Percentiles rank a stretch among this genome's conserved stretches.
Conservation (phyloP, 345 rosid species). For the Excoecaria agallocha region DNA sequence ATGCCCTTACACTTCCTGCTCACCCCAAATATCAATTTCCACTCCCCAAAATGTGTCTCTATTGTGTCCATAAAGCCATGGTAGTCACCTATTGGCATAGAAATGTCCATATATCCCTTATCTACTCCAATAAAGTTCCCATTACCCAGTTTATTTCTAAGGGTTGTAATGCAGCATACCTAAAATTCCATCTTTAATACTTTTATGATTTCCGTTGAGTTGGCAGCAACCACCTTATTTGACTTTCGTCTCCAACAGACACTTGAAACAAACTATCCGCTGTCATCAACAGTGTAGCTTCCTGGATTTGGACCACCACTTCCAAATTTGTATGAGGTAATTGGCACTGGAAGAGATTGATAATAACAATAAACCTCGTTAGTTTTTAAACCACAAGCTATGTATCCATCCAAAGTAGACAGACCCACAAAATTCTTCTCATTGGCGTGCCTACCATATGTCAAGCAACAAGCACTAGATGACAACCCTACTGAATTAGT, state of each 20-base stretch:
- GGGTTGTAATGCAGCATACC: too few species aligned
- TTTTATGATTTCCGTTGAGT: constrained; percentile 18
- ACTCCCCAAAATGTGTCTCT: too few species aligned
- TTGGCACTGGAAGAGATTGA: constrained; percentile 24
- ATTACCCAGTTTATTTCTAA: too few species aligned
- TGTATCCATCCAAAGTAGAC: constrained; percentile 16
- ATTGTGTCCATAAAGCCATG: too few species aligned
- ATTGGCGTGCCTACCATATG: constrained; percentile 21
- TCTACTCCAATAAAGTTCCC: too few species aligned
- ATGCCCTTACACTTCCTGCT: too few species aligned
- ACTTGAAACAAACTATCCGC: constrained; percentile 24
- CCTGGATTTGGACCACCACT: constrained; percentile 12
- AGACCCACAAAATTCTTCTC: constrained; percentile 18
- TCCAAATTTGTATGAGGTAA: constrained; percentile 22
- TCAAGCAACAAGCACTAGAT: constrained; percentile 3
- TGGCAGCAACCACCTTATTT: constrained; percentile 23
- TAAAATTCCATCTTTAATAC: constrained; percentile 15
- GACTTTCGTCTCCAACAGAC: constrained; percentile 24
- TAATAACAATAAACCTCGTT: too few species aligned
- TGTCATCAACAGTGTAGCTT: constrained; percentile 12
- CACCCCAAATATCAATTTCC: too few species aligned
- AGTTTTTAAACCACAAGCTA: constrained; percentile 26
- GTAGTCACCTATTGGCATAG: too few species aligned
- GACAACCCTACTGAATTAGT: constrained; percentile 10
- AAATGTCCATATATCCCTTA: too few species aligned